Conservation (phyloP, 345 rosid species). For the Abelmoschus esculentus region DNA sequence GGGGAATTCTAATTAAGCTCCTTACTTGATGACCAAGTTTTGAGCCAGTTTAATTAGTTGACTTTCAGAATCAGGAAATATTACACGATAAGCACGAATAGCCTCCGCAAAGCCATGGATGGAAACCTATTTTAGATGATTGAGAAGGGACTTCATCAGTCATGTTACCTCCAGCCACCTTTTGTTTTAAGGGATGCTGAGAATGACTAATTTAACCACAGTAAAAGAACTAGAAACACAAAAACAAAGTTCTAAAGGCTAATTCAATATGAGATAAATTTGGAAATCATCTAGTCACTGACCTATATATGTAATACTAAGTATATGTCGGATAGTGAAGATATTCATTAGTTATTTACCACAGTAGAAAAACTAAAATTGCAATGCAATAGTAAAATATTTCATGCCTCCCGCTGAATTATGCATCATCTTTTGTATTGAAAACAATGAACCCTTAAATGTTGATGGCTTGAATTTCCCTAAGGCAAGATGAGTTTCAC, state of each 20-base stretch:
- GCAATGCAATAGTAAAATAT: not conserved
- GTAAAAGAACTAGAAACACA: not conserved
- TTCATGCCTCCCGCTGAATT: not conserved
- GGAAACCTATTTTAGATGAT: constrained; percentile 48
- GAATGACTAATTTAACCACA: not conserved
- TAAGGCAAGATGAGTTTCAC: not conserved
- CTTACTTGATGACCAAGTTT: constrained; percentile 62
- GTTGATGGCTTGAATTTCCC: not conserved
- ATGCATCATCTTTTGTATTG: constrained; percentile 3
- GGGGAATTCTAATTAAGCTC: not conserved
- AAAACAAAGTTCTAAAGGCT: not conserved
- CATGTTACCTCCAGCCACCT: not conserved
- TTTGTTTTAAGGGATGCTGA: not conserved
- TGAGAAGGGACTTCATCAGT: constrained; percentile 8
- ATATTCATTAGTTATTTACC: not conserved
- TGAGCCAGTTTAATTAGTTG: constrained; percentile 68
- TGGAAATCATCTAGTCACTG: not conserved
- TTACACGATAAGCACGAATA: constrained; percentile 77
- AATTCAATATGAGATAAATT: not conserved
- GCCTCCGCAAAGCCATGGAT: constrained; percentile 85
- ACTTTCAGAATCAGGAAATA: constrained; percentile 91
- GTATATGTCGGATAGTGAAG: not conserved
- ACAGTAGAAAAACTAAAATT: not conserved
- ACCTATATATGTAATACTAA: not conserved
- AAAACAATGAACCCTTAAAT: not conserved